Conservation (phyloP, 495 filamentous ascomycete species). For the Penicillium alfredii region DNA sequence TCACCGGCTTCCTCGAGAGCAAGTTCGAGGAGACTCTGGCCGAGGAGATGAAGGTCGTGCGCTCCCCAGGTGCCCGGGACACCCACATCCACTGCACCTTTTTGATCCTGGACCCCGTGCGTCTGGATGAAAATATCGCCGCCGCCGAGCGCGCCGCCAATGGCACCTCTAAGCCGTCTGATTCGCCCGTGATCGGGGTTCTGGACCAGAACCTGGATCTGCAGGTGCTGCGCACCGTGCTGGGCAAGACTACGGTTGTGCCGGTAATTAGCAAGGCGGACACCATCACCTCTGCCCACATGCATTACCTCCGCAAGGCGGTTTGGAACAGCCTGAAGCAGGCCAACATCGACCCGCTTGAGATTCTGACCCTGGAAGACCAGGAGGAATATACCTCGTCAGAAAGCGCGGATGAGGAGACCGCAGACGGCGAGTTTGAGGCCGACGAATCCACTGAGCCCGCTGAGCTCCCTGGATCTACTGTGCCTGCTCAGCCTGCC, state of each 20-base stretch:
- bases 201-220: conserved; percentile 88
- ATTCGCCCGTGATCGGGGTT: conserved; percentile 48
- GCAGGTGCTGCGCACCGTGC: conserved; percentile 78
- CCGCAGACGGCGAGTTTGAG: conserved; percentile 17
- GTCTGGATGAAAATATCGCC: conserved; percentile 76
- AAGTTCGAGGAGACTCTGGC: conserved; percentile 98
- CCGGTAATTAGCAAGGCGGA: conserved; percentile 97
- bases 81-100: conserved; percentile 97
- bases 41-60: conserved; percentile 95
- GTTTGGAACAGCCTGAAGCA: conserved; percentile 84
- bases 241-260: conserved; percentile 93
- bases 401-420: conserved; percentile 51
- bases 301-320: conserved; percentile 84
- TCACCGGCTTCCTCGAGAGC: conserved; percentile 87
- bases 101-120: conserved; percentile 81
- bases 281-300: conserved; percentile 87
- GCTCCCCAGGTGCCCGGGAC: conserved; percentile 87
- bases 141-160: conserved; percentile 56
- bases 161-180: conserved; percentile 46
- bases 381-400: conserved; percentile 57
- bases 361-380: conserved; percentile 75
- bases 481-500: conserved; percentile 29
- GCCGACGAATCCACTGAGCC: conserved; percentile 13
- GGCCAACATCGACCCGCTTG: conserved; percentile 82
- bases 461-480: conserved; percentile 27